phyloP scores from a whole-genome alignment of 176 grass and related monocot genomes.

The Aegilops tauschii region DNA sequence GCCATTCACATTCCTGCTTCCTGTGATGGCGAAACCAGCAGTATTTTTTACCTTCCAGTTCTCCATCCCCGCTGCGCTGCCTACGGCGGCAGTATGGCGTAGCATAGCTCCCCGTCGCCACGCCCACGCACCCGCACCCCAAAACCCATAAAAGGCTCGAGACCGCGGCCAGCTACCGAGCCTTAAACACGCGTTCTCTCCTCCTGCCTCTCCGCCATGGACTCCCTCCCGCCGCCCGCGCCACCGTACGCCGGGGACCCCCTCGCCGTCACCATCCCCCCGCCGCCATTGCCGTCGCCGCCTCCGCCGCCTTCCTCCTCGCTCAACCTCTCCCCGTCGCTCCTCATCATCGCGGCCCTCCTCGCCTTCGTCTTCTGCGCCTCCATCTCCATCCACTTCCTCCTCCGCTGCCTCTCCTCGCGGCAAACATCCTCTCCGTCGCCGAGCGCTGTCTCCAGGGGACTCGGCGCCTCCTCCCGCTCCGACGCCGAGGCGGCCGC shows the following conservation, averaged over 20 bases:
- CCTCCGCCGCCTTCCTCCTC: slow-evolving; percentile 26
- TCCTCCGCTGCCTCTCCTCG: slow-evolving; percentile 70
- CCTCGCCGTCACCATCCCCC: slow-evolving; percentile 39
- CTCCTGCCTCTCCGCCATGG: slow-evolving; percentile 24
- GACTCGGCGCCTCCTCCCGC: neutral
- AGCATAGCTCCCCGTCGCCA: neutral
- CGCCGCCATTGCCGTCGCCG: slow-evolving; percentile 32
- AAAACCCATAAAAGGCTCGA: slow-evolving; percentile 60
- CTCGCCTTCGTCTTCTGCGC: slow-evolving; percentile 66
- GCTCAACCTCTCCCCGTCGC: slow-evolving; percentile 55
- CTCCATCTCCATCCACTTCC: slow-evolving; percentile 73
- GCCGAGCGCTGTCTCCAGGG: slow-evolving; percentile 10
- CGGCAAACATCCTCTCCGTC: slow-evolving; percentile 10
- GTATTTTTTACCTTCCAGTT: neutral
- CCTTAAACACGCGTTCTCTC: slow-evolving; percentile 18
- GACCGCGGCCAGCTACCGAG: neutral
- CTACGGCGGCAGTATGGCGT: neutral
- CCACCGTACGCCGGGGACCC: slow-evolving; percentile 38
- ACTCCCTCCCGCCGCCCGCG: slow-evolving; percentile 33
- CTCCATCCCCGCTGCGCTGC: neutral
- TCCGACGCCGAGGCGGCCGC: neutral
- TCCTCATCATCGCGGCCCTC: slow-evolving; percentile 72
- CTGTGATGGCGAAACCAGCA: neutral
- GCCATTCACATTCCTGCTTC: neutral
- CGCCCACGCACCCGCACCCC: slow-evolving; percentile 27